Conservation (phyloP, 352 stramenopile genomes). For the Blastocystis sp. region DNA sequence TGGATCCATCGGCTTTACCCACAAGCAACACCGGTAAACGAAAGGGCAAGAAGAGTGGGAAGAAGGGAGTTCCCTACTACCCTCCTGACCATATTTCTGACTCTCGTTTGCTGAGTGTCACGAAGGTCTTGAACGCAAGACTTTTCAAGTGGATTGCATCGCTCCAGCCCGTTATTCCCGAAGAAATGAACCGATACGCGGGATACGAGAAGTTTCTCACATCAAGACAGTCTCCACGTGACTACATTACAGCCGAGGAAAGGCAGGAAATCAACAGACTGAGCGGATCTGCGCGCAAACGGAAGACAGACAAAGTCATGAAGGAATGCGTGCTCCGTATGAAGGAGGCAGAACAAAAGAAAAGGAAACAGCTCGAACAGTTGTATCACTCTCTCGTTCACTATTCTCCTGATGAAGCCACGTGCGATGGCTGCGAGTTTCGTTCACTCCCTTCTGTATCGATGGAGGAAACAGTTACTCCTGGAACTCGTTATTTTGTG, state of each 20-base stretch:
- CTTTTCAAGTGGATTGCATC: not conserved
- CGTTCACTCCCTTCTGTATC: not conserved
- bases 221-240: not conserved
- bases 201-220: not conserved
- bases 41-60: too few relatives aligned
- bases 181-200: not conserved
- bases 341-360: not conserved
- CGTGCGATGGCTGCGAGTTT: conserved; percentile 20
- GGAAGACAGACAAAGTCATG: not conserved
- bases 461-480: not conserved
- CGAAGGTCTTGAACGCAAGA: not conserved
- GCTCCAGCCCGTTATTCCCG: not conserved
- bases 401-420: not conserved
- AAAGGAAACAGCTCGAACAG: not conserved
- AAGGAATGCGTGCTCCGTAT: not conserved
- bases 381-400: not conserved
- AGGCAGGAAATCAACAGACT: not conserved
- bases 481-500: not conserved
- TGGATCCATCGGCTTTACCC: too few relatives aligned
- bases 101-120: not conserved
- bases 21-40: too few relatives aligned
- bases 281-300: not conserved
- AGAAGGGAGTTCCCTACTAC: too few relatives aligned
- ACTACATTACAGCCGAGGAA: not conserved
- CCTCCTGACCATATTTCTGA: not conserved